Evolutionary conservation across 2,329 filamentous ascomycete genomes (phyloP).

Genomic region (Epichloe sibirici): DNA sequence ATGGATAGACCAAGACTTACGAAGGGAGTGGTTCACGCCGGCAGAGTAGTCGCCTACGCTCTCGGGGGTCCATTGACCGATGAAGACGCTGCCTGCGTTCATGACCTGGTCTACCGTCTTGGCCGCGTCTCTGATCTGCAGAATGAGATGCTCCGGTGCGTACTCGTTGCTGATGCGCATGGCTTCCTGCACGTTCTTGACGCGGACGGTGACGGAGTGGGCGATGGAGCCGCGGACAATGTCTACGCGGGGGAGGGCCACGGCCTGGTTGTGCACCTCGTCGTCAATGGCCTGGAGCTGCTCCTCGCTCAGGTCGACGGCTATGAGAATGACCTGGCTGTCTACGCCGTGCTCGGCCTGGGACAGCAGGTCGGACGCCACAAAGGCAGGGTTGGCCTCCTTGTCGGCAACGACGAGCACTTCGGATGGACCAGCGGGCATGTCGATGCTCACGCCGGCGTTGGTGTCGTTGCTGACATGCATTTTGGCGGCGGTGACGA

Average conservation of each 20-base stretch:
- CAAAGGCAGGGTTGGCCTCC: constrained; percentile 81
- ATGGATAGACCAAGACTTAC: constrained; percentile 45
- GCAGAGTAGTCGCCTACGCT: constrained; percentile 97
- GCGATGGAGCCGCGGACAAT: constrained; percentile 84
- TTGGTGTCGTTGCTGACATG: constrained; percentile 94
- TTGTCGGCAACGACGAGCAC: constrained; percentile 92
- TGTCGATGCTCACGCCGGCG: constrained; percentile 90
- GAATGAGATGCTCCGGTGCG: constrained; percentile 89
- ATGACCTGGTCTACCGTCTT: constrained; percentile 64
- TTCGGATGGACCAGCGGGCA: constrained; percentile 94
- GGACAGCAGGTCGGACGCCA: constrained; percentile 85
- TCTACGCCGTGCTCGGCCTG: constrained; percentile 96
- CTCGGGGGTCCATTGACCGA: constrained; percentile 93
- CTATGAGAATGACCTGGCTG: constrained; percentile 86
- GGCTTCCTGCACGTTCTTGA: constrained; percentile 58
- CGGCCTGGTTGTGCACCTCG: constrained; percentile 78
- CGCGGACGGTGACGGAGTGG: constrained; percentile 80
- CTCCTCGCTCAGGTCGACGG: constrained; percentile 62
- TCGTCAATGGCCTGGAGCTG: constrained; percentile 78
- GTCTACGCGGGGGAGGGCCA: constrained; percentile 71
- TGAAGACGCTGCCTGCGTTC: constrained; percentile 93
- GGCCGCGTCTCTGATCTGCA: constrained; percentile 72
- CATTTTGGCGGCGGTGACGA: constrained; percentile 98
- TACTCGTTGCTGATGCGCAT: constrained; percentile 84
- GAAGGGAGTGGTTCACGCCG: constrained; percentile 92